phyloP scores from a whole-genome alignment of 805 yeast genomes.

The Lachancea waltii region DNA sequence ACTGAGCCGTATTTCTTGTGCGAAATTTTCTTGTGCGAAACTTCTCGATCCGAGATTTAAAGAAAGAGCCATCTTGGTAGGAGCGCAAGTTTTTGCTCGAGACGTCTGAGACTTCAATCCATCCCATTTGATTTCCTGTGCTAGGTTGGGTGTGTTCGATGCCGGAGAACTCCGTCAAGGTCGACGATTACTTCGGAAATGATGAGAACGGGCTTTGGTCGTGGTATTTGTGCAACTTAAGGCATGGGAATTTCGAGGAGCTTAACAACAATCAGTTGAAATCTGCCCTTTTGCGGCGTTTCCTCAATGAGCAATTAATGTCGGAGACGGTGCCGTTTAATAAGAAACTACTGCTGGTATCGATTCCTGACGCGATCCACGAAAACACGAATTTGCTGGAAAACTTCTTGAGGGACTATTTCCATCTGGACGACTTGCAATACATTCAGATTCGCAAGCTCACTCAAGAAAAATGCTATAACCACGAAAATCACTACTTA shows the following conservation, averaged over 20 bases:
- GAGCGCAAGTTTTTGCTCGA: too few species aligned
- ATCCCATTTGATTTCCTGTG: background rate
- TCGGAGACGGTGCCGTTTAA: slow-evolving; percentile 11
- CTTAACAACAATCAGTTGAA: slow-evolving; percentile 26
- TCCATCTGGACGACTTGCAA: slow-evolving; percentile 26
- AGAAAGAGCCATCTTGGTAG: too few species aligned
- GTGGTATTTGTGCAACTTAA: slow-evolving; percentile 33
- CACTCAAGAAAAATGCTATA: slow-evolving; percentile 24
- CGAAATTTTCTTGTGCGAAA: too few species aligned
- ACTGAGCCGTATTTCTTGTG: too few species aligned
- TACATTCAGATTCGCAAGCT: slow-evolving; percentile 28
- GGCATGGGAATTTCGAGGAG: slow-evolving; percentile 34
- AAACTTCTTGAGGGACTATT: slow-evolving; percentile 28
- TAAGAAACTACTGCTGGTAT: slow-evolving; percentile 26
- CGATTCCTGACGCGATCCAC: slow-evolving; percentile 30
- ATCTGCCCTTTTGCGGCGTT: slow-evolving; percentile 25
- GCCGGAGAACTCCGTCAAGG: slow-evolving; percentile 19
- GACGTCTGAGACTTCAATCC: background rate
- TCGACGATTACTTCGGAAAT: slow-evolving; percentile 29
- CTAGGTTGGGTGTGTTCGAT: background rate
- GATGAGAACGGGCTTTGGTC: slow-evolving; percentile 33
- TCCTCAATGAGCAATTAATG: slow-evolving; percentile 23
- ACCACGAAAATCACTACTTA: slow-evolving; percentile 31
- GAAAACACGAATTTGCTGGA: slow-evolving; percentile 28
- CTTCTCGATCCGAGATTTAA: too few species aligned